A percentile compares a stretch with the other conserved stretches of the same genome.
phyloP scores from a whole-genome alignment of 345 rosid species.

The Erysimum cheiranthoides region DNA sequence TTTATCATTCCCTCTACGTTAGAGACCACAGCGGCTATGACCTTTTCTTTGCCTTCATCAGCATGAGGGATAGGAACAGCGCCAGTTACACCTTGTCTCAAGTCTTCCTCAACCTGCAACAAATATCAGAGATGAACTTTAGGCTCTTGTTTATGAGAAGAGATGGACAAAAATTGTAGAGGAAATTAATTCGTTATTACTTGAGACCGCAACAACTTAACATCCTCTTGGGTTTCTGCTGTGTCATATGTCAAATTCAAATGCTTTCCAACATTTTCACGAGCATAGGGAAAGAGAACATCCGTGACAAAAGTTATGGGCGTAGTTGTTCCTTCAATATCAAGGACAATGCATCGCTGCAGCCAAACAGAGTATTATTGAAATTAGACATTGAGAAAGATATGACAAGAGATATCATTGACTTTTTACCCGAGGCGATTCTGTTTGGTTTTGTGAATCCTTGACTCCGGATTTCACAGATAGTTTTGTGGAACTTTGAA shows the following conservation, averaged over 20 bases:
- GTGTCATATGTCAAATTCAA: conserved; percentile 69
- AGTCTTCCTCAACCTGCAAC: conserved; percentile 76
- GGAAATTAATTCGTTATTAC: conserved; percentile 49
- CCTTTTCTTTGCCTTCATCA: conserved; percentile 79
- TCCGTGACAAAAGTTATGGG: conserved; percentile 94
- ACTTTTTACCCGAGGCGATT: conserved; percentile 55
- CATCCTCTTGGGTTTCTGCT: conserved; percentile 82
- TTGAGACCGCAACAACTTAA: conserved; percentile 71
- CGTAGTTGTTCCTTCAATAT: conserved; percentile 97
- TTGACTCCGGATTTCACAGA: conserved; percentile 51
- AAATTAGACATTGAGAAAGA: neutral
- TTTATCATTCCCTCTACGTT: conserved; percentile 91
- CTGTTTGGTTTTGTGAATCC: conserved; percentile 54
- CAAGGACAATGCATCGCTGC: conserved; percentile 90
- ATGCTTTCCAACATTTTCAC: conserved; percentile 85
- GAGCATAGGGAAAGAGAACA: conserved; percentile 92
- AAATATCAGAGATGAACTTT: conserved; percentile 38
- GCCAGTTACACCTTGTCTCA: conserved; percentile 68
- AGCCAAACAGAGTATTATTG: conserved; percentile 40
- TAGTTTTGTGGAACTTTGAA: conserved; percentile 39
- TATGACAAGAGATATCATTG: neutral
- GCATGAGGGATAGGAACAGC: conserved; percentile 71
- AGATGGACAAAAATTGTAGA: neutral
- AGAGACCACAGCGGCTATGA: conserved; percentile 82
- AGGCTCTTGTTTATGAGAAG: conserved; percentile 10